Conservation (phyloP, 2,329 filamentous ascomycete genomes). For the Trichoderma citrinoviride region DNA sequence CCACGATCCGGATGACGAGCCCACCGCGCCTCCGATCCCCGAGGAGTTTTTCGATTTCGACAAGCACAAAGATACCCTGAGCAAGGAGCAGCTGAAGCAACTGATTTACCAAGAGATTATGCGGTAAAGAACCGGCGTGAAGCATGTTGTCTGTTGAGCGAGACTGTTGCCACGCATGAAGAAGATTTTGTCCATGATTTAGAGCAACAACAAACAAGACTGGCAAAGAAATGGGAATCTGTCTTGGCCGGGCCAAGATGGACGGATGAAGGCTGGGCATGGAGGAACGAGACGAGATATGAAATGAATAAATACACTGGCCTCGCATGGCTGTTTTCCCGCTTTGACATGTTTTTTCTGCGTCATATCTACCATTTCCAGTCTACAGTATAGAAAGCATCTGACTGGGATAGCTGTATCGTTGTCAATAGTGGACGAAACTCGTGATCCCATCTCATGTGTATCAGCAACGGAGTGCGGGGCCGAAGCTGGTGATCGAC, state of each 20-base stretch:
- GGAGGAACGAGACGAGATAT: conserved; percentile 7
- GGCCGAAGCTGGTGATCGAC: too few relatives aligned
- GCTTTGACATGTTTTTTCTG: not conserved
- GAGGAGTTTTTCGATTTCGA: conserved; percentile 99
- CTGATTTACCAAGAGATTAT: conserved; percentile 98
- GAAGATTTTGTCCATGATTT: conserved; percentile 1
- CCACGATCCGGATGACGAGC: conserved; percentile 97
- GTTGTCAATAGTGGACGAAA: too few relatives aligned
- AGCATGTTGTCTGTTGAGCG: not conserved
- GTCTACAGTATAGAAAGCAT: too few relatives aligned
- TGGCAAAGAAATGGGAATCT: not conserved
- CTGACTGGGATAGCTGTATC: too few relatives aligned
- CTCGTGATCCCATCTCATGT: too few relatives aligned
- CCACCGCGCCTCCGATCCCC: conserved; percentile 91
- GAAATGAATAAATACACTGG: conserved; percentile 17
- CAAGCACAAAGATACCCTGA: conserved; percentile 98
- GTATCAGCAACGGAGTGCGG: too few relatives aligned
- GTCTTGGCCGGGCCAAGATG: conserved; percentile 8
- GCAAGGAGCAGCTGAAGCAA: conserved; percentile 96
- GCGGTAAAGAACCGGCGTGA: conserved; percentile 41
- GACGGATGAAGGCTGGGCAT: not conserved
- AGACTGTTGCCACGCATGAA: not conserved
- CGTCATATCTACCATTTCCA: too few relatives aligned
- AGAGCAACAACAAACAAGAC: conserved; percentile 6
- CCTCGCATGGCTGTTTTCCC: not conserved